These are phyloP conservation scores for Thelephora aurantiotincta DNA, from an alignment of 768 basidiomycete species.

Conservation along the genomic window DNA sequence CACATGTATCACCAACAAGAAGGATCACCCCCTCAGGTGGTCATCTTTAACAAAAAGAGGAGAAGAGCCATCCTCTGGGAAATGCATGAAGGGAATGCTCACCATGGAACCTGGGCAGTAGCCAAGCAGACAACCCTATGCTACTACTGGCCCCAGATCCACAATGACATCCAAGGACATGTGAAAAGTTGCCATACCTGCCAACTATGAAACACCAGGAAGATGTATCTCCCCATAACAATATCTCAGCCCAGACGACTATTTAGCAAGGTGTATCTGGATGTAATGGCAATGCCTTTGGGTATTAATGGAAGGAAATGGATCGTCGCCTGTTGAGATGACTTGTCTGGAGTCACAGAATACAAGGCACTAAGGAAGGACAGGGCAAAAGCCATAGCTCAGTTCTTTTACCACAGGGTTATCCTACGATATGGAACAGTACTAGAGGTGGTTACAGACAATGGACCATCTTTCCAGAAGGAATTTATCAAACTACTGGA, in stretches of 20 bases:
- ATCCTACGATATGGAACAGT: conserved; percentile 18
- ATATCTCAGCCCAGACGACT: conserved; percentile 8
- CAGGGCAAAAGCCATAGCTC: conserved; percentile 9
- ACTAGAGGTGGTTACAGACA: conserved; percentile 16
- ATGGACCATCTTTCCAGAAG: conserved; percentile 14
- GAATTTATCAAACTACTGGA: conserved; percentile 7
- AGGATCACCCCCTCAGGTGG: too few species aligned
- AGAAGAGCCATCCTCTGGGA: too few species aligned
- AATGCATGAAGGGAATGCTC: too few species aligned
- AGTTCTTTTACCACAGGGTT: conserved; percentile 20
- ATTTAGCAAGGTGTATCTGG: conserved; percentile 6
- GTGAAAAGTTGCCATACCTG: conserved; percentile 9
- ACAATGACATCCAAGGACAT: conserved; percentile 5
- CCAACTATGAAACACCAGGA: conserved; percentile 7
- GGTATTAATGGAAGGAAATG: conserved; percentile 8
- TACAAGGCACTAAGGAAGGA: conserved; percentile 11
- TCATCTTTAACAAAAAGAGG: too few species aligned
- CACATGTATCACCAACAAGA: too few species aligned
- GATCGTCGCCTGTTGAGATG: conserved; percentile 17
- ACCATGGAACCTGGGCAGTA: conserved; percentile 6
- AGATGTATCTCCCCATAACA: conserved; percentile 7
- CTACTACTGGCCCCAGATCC: conserved; percentile 10
- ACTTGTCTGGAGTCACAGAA: conserved; percentile 16
- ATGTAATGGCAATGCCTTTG: conserved; percentile 9
- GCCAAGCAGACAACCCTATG: conserved; percentile 2